phyloP scores from a whole-genome alignment of 1,284 basidiomycete genomes.

The Quambalaria eucalypti region DNA sequence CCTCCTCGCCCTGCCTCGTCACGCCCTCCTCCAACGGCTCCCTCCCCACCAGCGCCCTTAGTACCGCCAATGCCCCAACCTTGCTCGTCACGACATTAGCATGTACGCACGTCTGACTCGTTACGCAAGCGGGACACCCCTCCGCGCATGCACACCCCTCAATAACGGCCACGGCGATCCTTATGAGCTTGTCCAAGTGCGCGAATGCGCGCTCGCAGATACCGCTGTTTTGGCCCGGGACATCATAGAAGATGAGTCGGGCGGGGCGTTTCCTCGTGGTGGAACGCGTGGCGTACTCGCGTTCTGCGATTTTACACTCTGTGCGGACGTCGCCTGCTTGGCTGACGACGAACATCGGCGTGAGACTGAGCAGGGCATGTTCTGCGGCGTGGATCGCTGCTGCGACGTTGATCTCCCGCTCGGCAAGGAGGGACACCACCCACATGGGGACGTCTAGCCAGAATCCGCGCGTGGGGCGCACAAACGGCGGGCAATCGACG shows the following conservation, averaged over 20 bases:
- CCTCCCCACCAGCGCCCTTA: conserved; percentile 36
- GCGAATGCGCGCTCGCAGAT: conserved; percentile 73
- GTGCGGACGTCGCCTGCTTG: conserved; percentile 62
- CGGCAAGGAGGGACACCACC: conserved; percentile 54
- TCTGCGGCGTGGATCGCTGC: conserved; percentile 76
- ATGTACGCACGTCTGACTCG: conserved; percentile 23
- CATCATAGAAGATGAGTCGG: conserved; percentile 76
- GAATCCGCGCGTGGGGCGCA: conserved; percentile 65
- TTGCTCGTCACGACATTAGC: conserved; percentile 40
- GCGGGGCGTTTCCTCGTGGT: conserved; percentile 67
- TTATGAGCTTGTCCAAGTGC: conserved; percentile 60
- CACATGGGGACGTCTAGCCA: conserved; percentile 72
- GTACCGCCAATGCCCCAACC: conserved; percentile 37
- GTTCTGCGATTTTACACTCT: conserved; percentile 69
- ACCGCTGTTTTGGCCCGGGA: conserved; percentile 62
- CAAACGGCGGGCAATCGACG: conserved; percentile 68
- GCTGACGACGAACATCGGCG: conserved; percentile 60
- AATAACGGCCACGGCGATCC: conserved; percentile 59
- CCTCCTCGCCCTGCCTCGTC: no score
- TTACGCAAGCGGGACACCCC: conserved; percentile 66
- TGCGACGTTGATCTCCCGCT: conserved; percentile 58
- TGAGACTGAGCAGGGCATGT: conserved; percentile 68
- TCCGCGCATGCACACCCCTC: conserved; percentile 61
- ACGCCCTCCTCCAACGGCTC: conserved; percentile 40
- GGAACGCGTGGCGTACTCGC: conserved; percentile 61